Evolutionary conservation across 192 early-diverging fungal species (phyloP).

Genomic region (Spinellus fusiger): DNA sequence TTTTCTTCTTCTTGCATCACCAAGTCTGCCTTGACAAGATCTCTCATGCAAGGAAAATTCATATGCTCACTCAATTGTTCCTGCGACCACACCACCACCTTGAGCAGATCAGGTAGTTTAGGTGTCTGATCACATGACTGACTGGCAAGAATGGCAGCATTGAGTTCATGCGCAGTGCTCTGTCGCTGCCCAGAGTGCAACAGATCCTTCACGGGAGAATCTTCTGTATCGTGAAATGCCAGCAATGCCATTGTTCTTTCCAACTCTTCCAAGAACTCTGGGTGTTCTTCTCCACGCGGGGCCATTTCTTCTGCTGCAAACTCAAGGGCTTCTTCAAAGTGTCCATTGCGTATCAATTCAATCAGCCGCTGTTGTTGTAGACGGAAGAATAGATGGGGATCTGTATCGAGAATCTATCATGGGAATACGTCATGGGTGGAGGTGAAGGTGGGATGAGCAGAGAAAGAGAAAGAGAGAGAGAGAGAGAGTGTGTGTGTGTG

Average conservation of each 20-base stretch:
- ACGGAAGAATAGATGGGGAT: slow-evolving; percentile 91
- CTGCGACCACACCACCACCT: slow-evolving; percentile 93
- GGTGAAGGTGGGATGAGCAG: too few relatives aligned
- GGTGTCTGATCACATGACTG: slow-evolving; percentile 94
- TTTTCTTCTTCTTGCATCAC: slow-evolving; percentile 27
- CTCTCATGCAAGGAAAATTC: slow-evolving; percentile 80
- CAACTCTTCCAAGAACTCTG: slow-evolving; percentile 91
- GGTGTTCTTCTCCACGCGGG: slow-evolving; percentile 95
- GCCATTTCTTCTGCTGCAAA: slow-evolving; percentile 98
- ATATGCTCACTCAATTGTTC: slow-evolving; percentile 82
- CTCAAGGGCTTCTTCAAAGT: slow-evolving; percentile 77
- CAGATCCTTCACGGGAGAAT: slow-evolving; percentile 80
- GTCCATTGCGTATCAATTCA: slow-evolving; percentile 84
- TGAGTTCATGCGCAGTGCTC: slow-evolving; percentile 90
- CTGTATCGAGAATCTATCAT: slow-evolving; percentile 87
- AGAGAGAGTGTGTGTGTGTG: too few relatives aligned
- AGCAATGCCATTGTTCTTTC: slow-evolving; percentile 96
- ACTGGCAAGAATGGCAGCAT: slow-evolving; percentile 83
- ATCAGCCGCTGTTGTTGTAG: slow-evolving; percentile 97
- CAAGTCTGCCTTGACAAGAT: slow-evolving; percentile 76
- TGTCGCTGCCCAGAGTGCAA: slow-evolving; percentile 86
- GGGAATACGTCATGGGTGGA: background rate
- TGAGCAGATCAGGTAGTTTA: slow-evolving; percentile 83
- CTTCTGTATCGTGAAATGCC: slow-evolving; percentile 73
- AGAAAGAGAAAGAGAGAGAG: too few relatives aligned